Base-by-base conservation (phyloP, 352 stramenopile genomes). In the Phytophthora pini region DNA sequence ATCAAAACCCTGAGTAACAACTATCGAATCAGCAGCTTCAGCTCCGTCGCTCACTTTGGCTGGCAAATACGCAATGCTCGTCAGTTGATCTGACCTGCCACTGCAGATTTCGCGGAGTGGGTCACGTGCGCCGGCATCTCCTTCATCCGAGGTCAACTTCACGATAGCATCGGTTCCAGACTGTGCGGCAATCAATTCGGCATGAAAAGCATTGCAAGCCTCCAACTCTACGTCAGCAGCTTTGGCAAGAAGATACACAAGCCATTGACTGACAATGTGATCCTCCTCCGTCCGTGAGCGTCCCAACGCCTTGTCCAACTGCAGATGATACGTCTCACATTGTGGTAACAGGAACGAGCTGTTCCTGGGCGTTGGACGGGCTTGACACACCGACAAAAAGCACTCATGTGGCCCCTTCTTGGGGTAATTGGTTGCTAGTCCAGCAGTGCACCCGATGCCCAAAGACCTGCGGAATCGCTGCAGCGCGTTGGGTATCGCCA, bases 361-460 rank as follows among this genome's bases (percentile, higher is more conserved):
- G 39, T 31, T 60, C 46, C 47, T 55, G 44, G 51, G 29, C 9
- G 44, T 17, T 2, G 54, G 45, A 2, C 39, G 38, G 39, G 72
- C 69, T 22, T 65, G 70, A 29, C 82, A 91, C 5, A 92, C 62
- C 12, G 82, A 90, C 49, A 92, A 51, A 47, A 95, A 94, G 32
- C 73, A 87, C 56, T 92, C 77, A 48, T 94, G 81, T 12, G 74
- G 65, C 0, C 86, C 86, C 27, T 80, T 76, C 26, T 88, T 87
- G 15, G 74, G 68, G 40, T 89, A 84, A 29, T 76, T 87, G 2
- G 82, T 90, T 43, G 80, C 79, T 7, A 96, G 58, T 40, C 82
- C 82, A 40, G 85, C 88, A 1, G 87, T 90, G 62, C 87, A 95
- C 2, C 74, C 87, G 27, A 96, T 77, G 3, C 88, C 87, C 11